Evolutionary conservation across 805 yeast species (phyloP).

Genomic region (Saturnispora silvae): DNA sequence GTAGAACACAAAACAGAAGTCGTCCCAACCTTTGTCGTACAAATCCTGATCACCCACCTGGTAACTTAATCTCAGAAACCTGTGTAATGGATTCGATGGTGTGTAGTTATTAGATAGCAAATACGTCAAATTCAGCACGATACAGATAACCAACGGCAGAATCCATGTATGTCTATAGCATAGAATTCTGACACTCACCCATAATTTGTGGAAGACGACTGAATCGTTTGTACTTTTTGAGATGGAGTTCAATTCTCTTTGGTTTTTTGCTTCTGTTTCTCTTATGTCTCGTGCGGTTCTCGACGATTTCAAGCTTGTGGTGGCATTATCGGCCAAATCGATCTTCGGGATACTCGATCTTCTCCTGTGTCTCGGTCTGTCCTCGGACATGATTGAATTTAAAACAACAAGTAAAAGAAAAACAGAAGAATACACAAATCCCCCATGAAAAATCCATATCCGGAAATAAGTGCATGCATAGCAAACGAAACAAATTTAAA

Average conservation of each 20-base stretch:
- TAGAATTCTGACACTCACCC: constrained; percentile 50
- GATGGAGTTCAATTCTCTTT: constrained; percentile 18
- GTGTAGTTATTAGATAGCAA: constrained; percentile 48
- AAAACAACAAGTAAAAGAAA: background rate
- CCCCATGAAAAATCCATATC: too few species aligned
- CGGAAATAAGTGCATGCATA: too few species aligned
- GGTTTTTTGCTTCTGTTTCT: constrained; percentile 29
- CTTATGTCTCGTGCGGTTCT: constrained; percentile 34
- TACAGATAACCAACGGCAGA: constrained; percentile 44
- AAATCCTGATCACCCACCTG: constrained; percentile 44
- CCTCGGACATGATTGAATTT: background rate
- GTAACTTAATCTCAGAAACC: constrained; percentile 58
- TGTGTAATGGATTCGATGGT: constrained; percentile 48
- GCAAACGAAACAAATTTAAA: too few species aligned
- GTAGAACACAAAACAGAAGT: constrained; percentile 66
- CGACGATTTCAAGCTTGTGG: constrained; percentile 61
- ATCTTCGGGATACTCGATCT: constrained; percentile 65
- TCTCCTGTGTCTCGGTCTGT: constrained; percentile 15
- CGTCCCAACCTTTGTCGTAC: constrained; percentile 84
- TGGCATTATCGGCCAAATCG: constrained; percentile 61
- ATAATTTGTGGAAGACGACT: constrained; percentile 46
- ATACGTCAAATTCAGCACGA: constrained; percentile 33
- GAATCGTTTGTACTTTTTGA: constrained; percentile 30
- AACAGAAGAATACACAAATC: too few species aligned
- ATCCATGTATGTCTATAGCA: constrained; percentile 62